Evolutionary conservation across 2,329 filamentous ascomycete species (phyloP), one percentile per base, ranked within the genome.

Genomic region (Fusarium oligoseptatum): DNA sequence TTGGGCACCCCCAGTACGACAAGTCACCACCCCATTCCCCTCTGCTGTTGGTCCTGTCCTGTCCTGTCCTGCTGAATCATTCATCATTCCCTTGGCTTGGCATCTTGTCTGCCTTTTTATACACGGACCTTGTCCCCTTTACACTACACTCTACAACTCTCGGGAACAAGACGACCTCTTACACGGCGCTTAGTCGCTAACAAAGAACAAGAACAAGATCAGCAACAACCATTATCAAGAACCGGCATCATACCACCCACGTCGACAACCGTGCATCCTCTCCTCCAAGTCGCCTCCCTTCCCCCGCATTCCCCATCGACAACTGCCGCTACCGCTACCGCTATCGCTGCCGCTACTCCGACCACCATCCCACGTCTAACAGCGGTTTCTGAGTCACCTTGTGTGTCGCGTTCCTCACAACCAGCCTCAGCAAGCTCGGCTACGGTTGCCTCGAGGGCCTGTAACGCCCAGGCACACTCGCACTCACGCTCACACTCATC

Each of bases 301-400:
- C 52, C 77, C 71, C 71, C 75, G 71, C 77, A 78, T 69, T 77
- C 71, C 62, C 68, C 67, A 67, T 71, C 61, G 63, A 67, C 77
- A 62, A 73, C 63, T 72, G 27, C 76, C 67, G 69, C 76, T 52
- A 62, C 72, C 60, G 67, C 77, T 60, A 55, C 72, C 60, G 67
- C 77, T 60, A 55, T 55, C 48, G 66, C 71, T 14, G 36, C 64
- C 34, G 63, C 74, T 66, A 69, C 70, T 20, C 36, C 67, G 60
- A 74, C 71, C 56, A 64, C 70, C 10, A 64, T 71, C 60, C 71
- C 69, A 60, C 55, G n/a, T 60, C 56, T 36, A 29, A 20, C 20
- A 27, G 22, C 69, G 50, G 65, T 68, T 22, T 68, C 68, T 36
- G 60, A 67, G 56, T 66, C 73, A 48, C 41, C 66, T 36, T 60